phyloP scores from a whole-genome alignment of 208 protist species.

The Phytomonas serpens region DNA sequence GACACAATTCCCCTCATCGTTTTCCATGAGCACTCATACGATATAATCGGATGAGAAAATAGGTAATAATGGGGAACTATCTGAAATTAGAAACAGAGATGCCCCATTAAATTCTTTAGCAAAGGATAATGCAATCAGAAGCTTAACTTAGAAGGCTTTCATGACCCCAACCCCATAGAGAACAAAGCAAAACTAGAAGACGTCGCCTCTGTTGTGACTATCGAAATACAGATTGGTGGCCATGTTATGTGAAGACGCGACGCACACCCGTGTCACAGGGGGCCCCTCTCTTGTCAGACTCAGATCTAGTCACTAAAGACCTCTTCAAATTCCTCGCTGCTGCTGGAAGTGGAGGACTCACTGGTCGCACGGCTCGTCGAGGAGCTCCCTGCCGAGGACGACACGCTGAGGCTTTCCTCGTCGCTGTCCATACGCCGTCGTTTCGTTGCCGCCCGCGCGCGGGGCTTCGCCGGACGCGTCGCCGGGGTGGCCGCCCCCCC shows the following conservation, averaged over 20 bases:
- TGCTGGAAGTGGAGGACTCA: slow-evolving; percentile 9
- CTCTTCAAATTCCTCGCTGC: slow-evolving; percentile 26
- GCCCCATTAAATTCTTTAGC: not conserved
- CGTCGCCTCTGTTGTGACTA: not conserved
- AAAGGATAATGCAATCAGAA: not conserved
- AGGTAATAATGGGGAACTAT: not conserved
- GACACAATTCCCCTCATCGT: not conserved
- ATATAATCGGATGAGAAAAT: not conserved
- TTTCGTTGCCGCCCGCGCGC: slow-evolving; percentile 7
- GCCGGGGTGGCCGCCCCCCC: not conserved
- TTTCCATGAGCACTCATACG: not conserved
- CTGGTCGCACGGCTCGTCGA: not conserved
- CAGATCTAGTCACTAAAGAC: slow-evolving; percentile 43
- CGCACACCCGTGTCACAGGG: not conserved
- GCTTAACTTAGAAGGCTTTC: not conserved
- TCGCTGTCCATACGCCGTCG: not conserved
- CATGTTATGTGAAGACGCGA: not conserved
- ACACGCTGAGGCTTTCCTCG: slow-evolving; percentile 12
- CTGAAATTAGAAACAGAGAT: not conserved
- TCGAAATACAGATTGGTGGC: not conserved
- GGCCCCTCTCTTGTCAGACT: not conserved
- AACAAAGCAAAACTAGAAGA: not conserved
- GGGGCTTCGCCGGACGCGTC: slow-evolving; percentile 12
- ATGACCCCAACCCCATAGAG: not conserved
- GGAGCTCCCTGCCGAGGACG: slow-evolving; percentile 15